Evolutionary conservation across 805 yeast genomes (phyloP).

Genomic region (Ogataea thermomethanolica): DNA sequence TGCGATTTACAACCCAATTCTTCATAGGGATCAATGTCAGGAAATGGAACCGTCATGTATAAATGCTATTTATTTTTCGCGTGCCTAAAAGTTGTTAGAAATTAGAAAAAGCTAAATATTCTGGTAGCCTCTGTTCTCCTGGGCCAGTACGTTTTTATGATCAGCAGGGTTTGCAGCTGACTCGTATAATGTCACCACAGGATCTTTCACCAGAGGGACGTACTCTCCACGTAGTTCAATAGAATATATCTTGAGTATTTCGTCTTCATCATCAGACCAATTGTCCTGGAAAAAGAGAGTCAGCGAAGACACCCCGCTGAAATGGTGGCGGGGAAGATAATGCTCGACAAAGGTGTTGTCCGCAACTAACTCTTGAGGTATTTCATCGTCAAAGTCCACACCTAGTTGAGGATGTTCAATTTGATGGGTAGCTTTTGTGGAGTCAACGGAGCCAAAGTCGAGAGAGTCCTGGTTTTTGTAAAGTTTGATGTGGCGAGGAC

Average conservation of each 20-base stretch:
- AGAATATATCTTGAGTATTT: slow-evolving; percentile 55
- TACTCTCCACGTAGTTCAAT: slow-evolving; percentile 79
- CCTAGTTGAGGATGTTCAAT: slow-evolving; percentile 68
- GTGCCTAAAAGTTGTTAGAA: slow-evolving; percentile 1
- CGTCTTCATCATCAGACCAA: slow-evolving; percentile 60
- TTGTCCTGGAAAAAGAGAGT: slow-evolving; percentile 67
- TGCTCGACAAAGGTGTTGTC: slow-evolving; percentile 71
- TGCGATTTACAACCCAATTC: slow-evolving; percentile 40
- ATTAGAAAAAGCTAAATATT: slow-evolving; percentile 2
- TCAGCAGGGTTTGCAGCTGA: slow-evolving; percentile 92
- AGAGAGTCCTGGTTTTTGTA: slow-evolving; percentile 66
- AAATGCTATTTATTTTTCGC: slow-evolving; percentile 5
- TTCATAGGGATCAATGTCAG: slow-evolving; percentile 62
- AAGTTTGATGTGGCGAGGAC: slow-evolving; percentile 67
- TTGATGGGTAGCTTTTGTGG: slow-evolving; percentile 45
- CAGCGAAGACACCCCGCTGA: slow-evolving; percentile 65
- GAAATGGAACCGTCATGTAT: slow-evolving; percentile 39
- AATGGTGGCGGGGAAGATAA: slow-evolving; percentile 67
- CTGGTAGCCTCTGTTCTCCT: slow-evolving; percentile 22
- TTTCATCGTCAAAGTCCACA: slow-evolving; percentile 30
- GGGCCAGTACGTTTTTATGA: slow-evolving; percentile 47
- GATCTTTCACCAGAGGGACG: slow-evolving; percentile 55
- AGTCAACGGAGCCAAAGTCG: slow-evolving; percentile 66
- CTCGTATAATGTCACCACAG: slow-evolving; percentile 77
- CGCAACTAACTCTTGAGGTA: slow-evolving; percentile 34